Percentiles rank a stretch among this genome's conserved stretches.
phyloP scores from a whole-genome alignment of 768 basidiomycete species.

The Phaeotremella skinneri region DNA sequence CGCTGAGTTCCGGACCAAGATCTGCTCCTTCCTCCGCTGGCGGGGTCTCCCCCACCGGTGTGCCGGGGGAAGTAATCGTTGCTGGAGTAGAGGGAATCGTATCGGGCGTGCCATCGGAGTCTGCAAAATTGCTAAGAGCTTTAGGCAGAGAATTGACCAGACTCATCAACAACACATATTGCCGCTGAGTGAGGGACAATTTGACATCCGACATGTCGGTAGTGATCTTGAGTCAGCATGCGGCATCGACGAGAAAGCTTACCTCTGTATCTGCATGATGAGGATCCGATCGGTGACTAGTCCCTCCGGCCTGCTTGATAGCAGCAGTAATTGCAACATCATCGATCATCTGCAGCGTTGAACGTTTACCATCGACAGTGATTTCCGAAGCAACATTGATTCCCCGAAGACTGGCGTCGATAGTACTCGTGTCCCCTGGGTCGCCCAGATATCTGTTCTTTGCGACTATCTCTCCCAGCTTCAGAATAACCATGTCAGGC shows the following conservation, averaged over 20 bases:
- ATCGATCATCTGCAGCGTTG: slow-evolving; percentile 80
- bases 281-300: slow-evolving; percentile 59
- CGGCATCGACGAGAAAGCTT: slow-evolving; percentile 18
- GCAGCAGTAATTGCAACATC: slow-evolving; percentile 75
- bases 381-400: slow-evolving; percentile 77
- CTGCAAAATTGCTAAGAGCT: slow-evolving; percentile 54
- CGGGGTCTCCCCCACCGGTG: slow-evolving; percentile 11
- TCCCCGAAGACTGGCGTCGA: slow-evolving; percentile 72
- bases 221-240: slow-evolving; percentile 30
- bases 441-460: slow-evolving; percentile 64
- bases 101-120: slow-evolving; percentile 43
- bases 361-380: slow-evolving; percentile 56
- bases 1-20: slow-evolving; percentile 52
- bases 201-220: slow-evolving; percentile 45
- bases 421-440: slow-evolving; percentile 60
- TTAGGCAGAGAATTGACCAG: slow-evolving; percentile 58
- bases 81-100: slow-evolving; percentile 27
- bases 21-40: slow-evolving; percentile 38
- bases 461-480: slow-evolving; percentile 84
- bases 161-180: slow-evolving; percentile 40
- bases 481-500: slow-evolving; percentile 69
- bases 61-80: slow-evolving; percentile 16
- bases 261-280: slow-evolving; percentile 75
- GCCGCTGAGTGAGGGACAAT: slow-evolving; percentile 34
- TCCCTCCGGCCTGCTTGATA: slow-evolving; percentile 62